Evolutionary conservation across 169 alveolate species (phyloP), one percentile per base, ranked within the genome.

Genomic region (Plasmodium billcollinsi): DNA sequence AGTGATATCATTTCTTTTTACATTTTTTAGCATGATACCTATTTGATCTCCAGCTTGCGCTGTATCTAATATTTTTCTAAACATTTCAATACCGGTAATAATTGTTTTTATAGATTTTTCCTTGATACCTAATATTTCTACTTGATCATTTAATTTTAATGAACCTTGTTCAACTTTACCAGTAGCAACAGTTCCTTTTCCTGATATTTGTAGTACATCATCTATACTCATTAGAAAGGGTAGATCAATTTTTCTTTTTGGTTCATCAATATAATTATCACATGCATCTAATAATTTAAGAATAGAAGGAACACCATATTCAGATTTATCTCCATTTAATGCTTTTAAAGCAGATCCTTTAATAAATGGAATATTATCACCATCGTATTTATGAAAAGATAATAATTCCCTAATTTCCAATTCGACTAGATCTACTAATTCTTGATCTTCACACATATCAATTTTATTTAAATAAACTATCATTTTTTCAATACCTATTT

Each of bases 41-140:
- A 97, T 97, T 88, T 97, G 98, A 91, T 98, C 99, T 54, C 99
- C 99, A 24, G 99, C 98, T 67, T 96, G 97, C 29, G 98, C 99
- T 61, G 95, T 95, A 71, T 96, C 97, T 50, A 98, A 94, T 21
- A 96, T 92, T 85, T 97, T 98, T 78, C 97, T 94, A 95, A 97
- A 98, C 96, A 98, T 97, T 88, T 97, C 98, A 58, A 98, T 95
- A 52, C 99, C 97, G 1, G 94, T 90, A 72, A 94, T 90, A 3
- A 96, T 94, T 14, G 98, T 94, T 85, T 88, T 93, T 12, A 88
- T 73, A 3, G 96, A 93, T 74, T 94, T 90, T 88, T 96, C 95
- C 54, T 83, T 88, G 14, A 96, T 93, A 18, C 99, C 99, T 88
- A 97, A 88, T 45, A 97, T 88, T 92, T 98, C 98, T 14, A 97